phyloP scores from a whole-genome alignment of 768 basidiomycete genomes.

The Epithele typhae region DNA sequence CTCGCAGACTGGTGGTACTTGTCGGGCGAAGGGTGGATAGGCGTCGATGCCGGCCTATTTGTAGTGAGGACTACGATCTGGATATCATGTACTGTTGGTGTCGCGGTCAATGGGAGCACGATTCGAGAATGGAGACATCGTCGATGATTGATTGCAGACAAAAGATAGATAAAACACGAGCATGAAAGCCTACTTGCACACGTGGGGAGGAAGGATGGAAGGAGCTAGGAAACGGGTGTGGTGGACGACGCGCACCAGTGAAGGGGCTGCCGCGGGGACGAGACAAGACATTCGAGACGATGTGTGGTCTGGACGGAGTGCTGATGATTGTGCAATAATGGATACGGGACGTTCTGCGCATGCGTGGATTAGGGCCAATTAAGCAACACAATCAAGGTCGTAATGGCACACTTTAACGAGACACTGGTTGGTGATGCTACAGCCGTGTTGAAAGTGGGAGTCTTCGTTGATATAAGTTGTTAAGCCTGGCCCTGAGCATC shows the following conservation, averaged over 20 bases:
- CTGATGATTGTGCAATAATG: conserved; percentile 1
- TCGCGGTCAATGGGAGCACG: conserved; percentile 6
- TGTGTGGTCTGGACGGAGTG: not conserved
- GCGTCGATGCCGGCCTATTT: too few species aligned
- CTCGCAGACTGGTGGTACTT: too few species aligned
- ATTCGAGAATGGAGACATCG: not conserved
- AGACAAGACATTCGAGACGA: not conserved
- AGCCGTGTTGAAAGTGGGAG: conserved; percentile 6
- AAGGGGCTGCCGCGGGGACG: conserved; percentile 1
- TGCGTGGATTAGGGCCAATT: conserved; percentile 4
- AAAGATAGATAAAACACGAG: conserved; percentile 8
- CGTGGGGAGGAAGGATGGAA: not conserved
- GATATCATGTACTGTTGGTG: too few species aligned
- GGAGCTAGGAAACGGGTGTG: conserved; percentile 1
- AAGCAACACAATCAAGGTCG: not conserved
- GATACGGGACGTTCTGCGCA: conserved; percentile 5
- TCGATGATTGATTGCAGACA: conserved; percentile 1
- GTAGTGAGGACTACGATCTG: too few species aligned
- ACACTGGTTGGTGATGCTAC: conserved; percentile 16
- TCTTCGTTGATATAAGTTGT: conserved; percentile 14
- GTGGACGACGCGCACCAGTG: not conserved
- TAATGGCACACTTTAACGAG: conserved; percentile 20
- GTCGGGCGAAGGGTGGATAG: too few species aligned
- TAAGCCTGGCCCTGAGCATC: conserved; percentile 37
- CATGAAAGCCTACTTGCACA: conserved; percentile 4